These are phyloP conservation scores for Bipolaris oryzae DNA, from an alignment of 2,329 filamentous ascomycete species.

Conservation along the genomic window DNA sequence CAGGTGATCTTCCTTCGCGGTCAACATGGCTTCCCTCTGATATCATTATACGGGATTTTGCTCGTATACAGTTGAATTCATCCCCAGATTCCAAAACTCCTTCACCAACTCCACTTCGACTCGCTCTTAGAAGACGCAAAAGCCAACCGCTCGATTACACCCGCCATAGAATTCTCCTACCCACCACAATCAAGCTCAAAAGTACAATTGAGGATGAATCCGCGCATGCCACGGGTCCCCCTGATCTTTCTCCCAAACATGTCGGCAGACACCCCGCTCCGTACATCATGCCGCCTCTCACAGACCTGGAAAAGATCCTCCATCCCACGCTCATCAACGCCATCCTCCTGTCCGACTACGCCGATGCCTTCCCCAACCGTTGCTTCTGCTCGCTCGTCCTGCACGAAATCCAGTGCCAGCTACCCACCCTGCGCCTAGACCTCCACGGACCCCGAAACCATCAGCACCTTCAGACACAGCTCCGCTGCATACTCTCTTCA, in stretches of 20 bases:
- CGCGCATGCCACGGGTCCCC: neutral
- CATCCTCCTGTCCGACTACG: neutral
- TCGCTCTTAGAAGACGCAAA: neutral
- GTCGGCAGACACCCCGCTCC: neutral
- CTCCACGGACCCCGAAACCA: neutral
- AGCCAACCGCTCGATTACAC: neutral
- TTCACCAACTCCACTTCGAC: neutral
- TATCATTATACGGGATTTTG: neutral
- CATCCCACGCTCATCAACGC: neutral
- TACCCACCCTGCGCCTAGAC: neutral
- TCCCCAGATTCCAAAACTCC: neutral
- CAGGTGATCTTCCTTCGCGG: neutral
- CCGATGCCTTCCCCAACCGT: neutral
- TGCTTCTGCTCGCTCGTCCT: conserved; percentile 10
- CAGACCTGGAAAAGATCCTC: neutral
- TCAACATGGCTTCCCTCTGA: neutral
- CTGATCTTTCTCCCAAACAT: neutral
- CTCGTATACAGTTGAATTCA: neutral
- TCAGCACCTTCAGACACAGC: neutral
- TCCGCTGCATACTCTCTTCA: neutral
- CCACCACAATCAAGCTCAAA: neutral
- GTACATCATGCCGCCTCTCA: neutral
- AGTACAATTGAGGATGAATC: neutral
- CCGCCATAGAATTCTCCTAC: neutral
- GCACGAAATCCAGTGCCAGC: neutral